Percentiles rank a stretch among this genome's conserved stretches.
These are phyloP conservation scores for Boletellus sp. DNA, from an alignment of 768 basidiomycete genomes.

Conservation along the genomic window DNA sequence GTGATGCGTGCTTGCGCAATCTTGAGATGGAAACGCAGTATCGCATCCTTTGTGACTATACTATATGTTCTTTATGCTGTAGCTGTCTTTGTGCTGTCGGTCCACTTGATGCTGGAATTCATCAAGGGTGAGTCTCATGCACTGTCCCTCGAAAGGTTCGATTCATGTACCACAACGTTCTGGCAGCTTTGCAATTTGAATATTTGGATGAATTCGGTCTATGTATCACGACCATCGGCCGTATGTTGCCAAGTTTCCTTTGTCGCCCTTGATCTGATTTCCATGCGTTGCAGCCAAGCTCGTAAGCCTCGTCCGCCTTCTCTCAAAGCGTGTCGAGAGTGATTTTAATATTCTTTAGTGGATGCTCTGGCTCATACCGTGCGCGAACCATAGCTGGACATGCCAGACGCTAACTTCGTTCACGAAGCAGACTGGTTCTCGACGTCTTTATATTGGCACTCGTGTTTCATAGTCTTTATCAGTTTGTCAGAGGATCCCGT, in stretches of 20 bases:
- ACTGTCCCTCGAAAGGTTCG: not conserved
- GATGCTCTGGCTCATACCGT: conserved; percentile 9
- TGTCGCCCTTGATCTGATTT: not conserved
- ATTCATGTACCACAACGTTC: not conserved
- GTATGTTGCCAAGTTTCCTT: not conserved
- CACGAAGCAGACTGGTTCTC: conserved; percentile 11
- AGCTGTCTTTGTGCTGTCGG: not conserved
- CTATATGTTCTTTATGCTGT: conserved; percentile 13
- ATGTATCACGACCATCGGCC: conserved; percentile 6
- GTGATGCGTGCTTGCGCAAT: conserved; percentile 24
- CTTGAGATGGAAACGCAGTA: conserved; percentile 7
- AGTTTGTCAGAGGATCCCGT: not conserved
- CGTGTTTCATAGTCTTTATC: conserved; percentile 6
- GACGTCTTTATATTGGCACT: conserved; percentile 11
- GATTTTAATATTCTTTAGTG: conserved; percentile 9
- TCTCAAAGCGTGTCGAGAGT: not conserved
- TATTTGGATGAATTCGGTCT: conserved; percentile 11
- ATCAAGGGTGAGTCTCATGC: not conserved
- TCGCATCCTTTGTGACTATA: not conserved
- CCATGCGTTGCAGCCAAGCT: not conserved
- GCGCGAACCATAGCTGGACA: not conserved
- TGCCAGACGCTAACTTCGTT: not conserved
- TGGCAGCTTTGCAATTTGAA: not conserved
- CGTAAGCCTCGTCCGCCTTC: conserved; percentile 6
- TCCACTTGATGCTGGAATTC: not conserved